These are phyloP conservation scores for Candolleomyces eurysporus DNA, from an alignment of 768 basidiomycete species.

Conservation along the genomic window DNA sequence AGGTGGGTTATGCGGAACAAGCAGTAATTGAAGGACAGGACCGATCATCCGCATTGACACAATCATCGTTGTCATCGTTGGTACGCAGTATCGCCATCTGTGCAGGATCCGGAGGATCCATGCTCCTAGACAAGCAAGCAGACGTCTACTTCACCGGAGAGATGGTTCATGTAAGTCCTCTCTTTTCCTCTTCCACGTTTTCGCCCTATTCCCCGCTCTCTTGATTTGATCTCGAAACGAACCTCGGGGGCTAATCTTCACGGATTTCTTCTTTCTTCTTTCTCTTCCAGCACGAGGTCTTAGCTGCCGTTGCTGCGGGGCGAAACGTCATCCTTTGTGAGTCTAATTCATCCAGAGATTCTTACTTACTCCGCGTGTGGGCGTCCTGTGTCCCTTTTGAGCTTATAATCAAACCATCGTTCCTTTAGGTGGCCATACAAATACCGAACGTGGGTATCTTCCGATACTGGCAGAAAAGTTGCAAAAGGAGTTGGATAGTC, in stretches of 20 bases:
- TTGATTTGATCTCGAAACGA: too few species aligned
- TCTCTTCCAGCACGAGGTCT: conserved; percentile 71
- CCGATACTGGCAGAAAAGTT: conserved; percentile 69
- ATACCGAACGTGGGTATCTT: conserved; percentile 94
- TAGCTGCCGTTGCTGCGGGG: conserved; percentile 75
- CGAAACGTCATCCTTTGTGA: conserved; percentile 82
- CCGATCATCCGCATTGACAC: conserved; percentile 4
- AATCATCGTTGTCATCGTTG: conserved; percentile 24
- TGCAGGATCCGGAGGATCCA: conserved; percentile 83
- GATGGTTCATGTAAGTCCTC: conserved; percentile 75
- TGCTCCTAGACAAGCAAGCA: conserved; percentile 69
- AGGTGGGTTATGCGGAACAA: conserved; percentile 54
- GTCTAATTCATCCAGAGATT: conserved; percentile 31
- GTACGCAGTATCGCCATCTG: conserved; percentile 79
- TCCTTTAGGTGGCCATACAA: conserved; percentile 78
- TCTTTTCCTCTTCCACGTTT: too few species aligned
- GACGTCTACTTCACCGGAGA: conserved; percentile 94
- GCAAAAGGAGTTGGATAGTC: conserved; percentile 42
- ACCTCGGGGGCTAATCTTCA: too few species aligned
- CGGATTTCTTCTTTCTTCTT: too few species aligned
- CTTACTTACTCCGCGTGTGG: background rate
- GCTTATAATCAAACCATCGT: background rate
- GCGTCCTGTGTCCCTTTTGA: background rate
- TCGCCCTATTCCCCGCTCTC: too few species aligned
- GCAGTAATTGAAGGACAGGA: conserved; percentile 9